Evolutionary conservation across 1,284 basidiomycete species (phyloP), one percentile per base, ranked within the genome.

Genomic region (Sutorius eximius): DNA sequence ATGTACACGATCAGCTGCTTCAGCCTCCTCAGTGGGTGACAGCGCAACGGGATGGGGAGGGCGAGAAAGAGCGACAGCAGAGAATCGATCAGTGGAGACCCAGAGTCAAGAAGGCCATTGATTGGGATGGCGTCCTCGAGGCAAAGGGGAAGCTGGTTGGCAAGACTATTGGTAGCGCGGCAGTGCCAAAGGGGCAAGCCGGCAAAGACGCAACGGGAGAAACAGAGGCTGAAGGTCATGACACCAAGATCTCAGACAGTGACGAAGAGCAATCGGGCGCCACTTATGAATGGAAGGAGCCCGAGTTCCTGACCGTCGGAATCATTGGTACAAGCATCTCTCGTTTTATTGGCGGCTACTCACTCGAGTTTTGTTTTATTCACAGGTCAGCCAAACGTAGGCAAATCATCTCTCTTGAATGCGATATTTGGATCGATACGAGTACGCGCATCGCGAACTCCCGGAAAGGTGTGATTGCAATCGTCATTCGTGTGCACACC

Each of bases 371-470:
- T 27, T 45, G 36, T 22, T 55, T 40, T 27, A 27, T 27, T 53
- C 8, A 18, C 58, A 91, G 90, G 91, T 11, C 93, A 96, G 66
- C 94, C 94, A 10, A 97, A 96, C 67, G 93, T 96, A 33, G 95
- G 94, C 29, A 98, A 98, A 69, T 93, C 91, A 0, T 93, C 91
- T 1, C 75, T 97, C 3, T 73, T 98, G 43, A 98, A 98, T 67
- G 94, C 94, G 0, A 74, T 98, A 4, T 90, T 98, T 60, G 93
- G 92, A 13, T 76, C 77, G n/a, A 82, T 80, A 49, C 88, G 84
- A 67, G 94, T 96, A 1, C 81, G 87, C 59, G 93, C 94, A 4
- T 94, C 91, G 5, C 86, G 86, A 59, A 96, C 92, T 0, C 94
- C 95, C 1, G 95, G 95, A 55, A 97, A 97, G 79, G 89, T 86